These are phyloP conservation scores for Suillus spraguei DNA, from an alignment of 768 basidiomycete genomes.

Conservation along the genomic window DNA sequence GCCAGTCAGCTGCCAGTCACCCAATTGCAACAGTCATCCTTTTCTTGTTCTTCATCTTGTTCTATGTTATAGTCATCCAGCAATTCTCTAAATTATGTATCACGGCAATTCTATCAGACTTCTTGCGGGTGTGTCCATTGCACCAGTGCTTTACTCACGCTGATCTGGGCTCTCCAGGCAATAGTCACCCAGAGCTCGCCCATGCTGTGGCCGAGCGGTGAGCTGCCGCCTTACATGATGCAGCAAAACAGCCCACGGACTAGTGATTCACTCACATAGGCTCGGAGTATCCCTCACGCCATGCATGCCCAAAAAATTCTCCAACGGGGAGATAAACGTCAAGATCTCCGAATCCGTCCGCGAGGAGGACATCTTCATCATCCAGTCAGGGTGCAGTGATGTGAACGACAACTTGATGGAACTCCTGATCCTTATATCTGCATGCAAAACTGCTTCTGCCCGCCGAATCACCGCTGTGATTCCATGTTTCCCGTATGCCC, in stretches of 20 bases:
- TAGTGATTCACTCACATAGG: slow-evolving; percentile 62
- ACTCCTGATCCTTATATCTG: slow-evolving; percentile 96
- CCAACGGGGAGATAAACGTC: slow-evolving; percentile 94
- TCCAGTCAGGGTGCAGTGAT: slow-evolving; percentile 88
- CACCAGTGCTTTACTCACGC: slow-evolving; percentile 11
- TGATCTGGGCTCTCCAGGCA: slow-evolving; percentile 57
- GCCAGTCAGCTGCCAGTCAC: neutral
- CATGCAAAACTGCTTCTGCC: slow-evolving; percentile 96
- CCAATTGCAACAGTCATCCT: slow-evolving; percentile 9
- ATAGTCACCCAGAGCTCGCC: slow-evolving; percentile 98
- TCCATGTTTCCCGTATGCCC: slow-evolving; percentile 95
- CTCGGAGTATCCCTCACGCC: slow-evolving; percentile 87
- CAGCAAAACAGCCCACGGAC: slow-evolving; percentile 43
- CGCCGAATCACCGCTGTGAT: slow-evolving; percentile 96
- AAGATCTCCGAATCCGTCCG: slow-evolving; percentile 95
- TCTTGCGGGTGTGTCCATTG: slow-evolving; percentile 58
- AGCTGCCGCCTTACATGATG: slow-evolving; percentile 55
- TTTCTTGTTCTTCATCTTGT: slow-evolving; percentile 7
- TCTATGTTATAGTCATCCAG: slow-evolving; percentile 14
- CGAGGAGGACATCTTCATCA: slow-evolving; percentile 98
- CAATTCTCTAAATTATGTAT: slow-evolving; percentile 57
- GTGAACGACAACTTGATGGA: slow-evolving; percentile 99
- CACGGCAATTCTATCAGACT: slow-evolving; percentile 82
- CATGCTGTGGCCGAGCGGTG: slow-evolving; percentile 95
- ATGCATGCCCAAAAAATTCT: slow-evolving; percentile 86